These are phyloP conservation scores for Penicillium macrosclerotiorum DNA, from an alignment of 495 filamentous ascomycete species.

Conservation along the genomic window DNA sequence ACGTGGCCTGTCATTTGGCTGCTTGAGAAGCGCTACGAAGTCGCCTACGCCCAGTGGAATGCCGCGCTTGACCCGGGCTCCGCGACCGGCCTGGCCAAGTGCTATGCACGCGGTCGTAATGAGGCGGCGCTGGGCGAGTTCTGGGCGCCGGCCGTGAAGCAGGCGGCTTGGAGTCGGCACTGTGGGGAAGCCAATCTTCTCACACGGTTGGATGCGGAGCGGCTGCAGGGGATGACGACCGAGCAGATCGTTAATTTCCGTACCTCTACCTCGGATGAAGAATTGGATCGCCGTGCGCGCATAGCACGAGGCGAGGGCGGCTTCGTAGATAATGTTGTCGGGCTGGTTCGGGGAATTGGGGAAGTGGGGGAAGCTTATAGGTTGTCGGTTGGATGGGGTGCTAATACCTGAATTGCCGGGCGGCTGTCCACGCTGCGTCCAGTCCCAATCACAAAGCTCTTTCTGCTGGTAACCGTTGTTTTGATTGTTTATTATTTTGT, in stretches of 20 bases:
- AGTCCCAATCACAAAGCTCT: too few relatives aligned
- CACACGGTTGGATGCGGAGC: slow-evolving; percentile 24
- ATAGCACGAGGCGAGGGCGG: slow-evolving; percentile 27
- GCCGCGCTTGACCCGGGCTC: slow-evolving; percentile 18
- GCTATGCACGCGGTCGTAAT: slow-evolving; percentile 29
- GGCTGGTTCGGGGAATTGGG: slow-evolving; percentile 26
- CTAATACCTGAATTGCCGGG: slow-evolving; percentile 18
- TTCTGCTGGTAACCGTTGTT: too few relatives aligned
- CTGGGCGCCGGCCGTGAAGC: slow-evolving; percentile 40
- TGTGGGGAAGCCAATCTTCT: slow-evolving; percentile 11
- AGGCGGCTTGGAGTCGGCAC: slow-evolving; percentile 30
- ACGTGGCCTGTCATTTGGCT: slow-evolving; percentile 45
- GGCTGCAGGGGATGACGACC: slow-evolving; percentile 17
- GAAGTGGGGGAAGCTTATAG: slow-evolving; percentile 28
- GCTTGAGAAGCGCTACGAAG: slow-evolving; percentile 39
- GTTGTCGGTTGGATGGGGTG: slow-evolving; percentile 30
- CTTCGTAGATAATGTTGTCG: slow-evolving; percentile 29
- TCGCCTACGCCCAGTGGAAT: slow-evolving; percentile 34
- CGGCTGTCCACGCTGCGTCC: too few relatives aligned
- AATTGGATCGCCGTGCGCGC: slow-evolving; percentile 25
- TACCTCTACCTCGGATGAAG: slow-evolving; percentile 15
- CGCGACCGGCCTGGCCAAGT: slow-evolving; percentile 9
- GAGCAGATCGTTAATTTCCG: slow-evolving; percentile 17
- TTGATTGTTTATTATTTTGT: too few relatives aligned
- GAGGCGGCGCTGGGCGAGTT: slow-evolving; percentile 30